Base-by-base conservation (phyloP, 768 basidiomycete genomes). In the Boletus patriciae region DNA sequence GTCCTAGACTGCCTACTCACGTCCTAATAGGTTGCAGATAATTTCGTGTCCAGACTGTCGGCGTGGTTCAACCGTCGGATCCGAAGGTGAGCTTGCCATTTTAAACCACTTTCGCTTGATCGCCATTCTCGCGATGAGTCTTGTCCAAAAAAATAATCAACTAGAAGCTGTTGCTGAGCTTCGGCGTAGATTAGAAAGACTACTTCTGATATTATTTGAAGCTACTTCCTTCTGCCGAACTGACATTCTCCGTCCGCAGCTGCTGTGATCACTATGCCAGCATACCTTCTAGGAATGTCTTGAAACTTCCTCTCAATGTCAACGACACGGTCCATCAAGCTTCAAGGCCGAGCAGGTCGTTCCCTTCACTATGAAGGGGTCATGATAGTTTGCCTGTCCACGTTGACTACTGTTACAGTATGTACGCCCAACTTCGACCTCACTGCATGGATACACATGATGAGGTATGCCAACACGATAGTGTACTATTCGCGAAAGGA, bases 111-210 rank as follows among this genome's bases (percentile, higher is more conserved):
- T 31, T 10, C 19, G 2, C 15, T 21, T 18, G 16, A 13, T 40
- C 1, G 8, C 8, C 16, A 9, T 52, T 52, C n/a, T 44, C 12
- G 36, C 37, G 70, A 70, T 72, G 69, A 72, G 19, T 44, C 29
- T 52, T 10, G 36, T 55, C 12, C 10, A 73, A 76, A 77, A n/a
- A 74, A 74, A 81, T 68, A 76, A 86, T 87, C 86, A 87, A 89
- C 87, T 90, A 90, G 87, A 90, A 88, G 87, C 87, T 90, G 87
- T 90, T 90, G 72, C 83, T 87, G 83, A 90, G 84, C 83, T 78
- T 77, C 67, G 80, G 83, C 85, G 54, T 78, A 81, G 87, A 87
- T 83, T 82, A 71, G 57, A 73, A 59, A 50, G 66, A 42, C 58
- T 40, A 54, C 46, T 59, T 61, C 79, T 80, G 79, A 81, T 50